Base-by-base conservation (phyloP, 2,329 filamentous ascomycete genomes). In the Aspergillus costaricaensis region DNA sequence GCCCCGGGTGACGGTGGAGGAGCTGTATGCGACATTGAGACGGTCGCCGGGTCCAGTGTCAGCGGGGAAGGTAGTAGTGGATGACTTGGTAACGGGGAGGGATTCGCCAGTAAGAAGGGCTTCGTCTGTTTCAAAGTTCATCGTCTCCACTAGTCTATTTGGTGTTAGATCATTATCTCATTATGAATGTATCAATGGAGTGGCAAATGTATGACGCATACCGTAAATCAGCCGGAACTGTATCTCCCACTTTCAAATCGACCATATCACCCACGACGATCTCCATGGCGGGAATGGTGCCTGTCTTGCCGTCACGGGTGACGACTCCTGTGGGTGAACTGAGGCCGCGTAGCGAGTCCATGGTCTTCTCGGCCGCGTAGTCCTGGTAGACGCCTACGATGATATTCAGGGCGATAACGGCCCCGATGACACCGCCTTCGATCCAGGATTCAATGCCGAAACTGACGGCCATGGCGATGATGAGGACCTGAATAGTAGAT, bases 111-210 rank as follows among this genome's bases (percentile, higher is more conserved):
- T 88, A 25, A 88, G 77, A 41, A 88, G 81, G 12, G 85, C 83
- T 70, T 88, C 86, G 64, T 96, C 91, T 61, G 89, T 90, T 62
- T 90, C 89, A 63, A 93, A 81, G 73, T 94, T 93, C 76, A 92
- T 86, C 52, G 83, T 77, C 70, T 85, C 83, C 50, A 85, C 75
- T 41, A 82, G 55, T 81, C 80, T 60, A n/a, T 3, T 10, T 0
- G 0, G 7, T 10, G 12, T 15, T 27, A 27, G 25, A 27, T 8
- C 25, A 27, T 3, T 27, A 8, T 27, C 25, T 27, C 25, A 27
- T 27, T 27, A 27, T 27, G 25, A 27, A 27, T 27, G 7, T 27
- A 8, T 27, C 25, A 27, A 27, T 32, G 30, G 4, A 9, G 61
- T 27, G 7, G 25, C 25, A 27, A 27, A 8, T 27, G 25, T 27